Evolutionary conservation across 345 rosid genomes (phyloP).

Genomic region (Aquilaria yunnanensis): DNA sequence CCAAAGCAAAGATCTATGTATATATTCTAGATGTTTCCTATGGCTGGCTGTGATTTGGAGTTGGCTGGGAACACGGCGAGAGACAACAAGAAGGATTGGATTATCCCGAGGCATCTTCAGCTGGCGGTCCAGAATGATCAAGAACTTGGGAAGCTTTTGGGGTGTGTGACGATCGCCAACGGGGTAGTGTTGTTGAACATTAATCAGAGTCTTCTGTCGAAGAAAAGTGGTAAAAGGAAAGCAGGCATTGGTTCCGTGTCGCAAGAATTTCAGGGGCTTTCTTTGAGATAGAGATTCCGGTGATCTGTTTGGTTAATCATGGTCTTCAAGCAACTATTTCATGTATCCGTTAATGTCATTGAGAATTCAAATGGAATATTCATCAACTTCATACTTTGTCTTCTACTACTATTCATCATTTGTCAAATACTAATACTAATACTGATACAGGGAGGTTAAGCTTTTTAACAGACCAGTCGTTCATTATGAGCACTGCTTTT

Average conservation of each 20-base stretch:
- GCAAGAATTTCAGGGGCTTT: slow-evolving; percentile 36
- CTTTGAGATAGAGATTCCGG: not conserved
- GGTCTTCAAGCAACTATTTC: too few relatives aligned
- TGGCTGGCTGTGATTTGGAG: slow-evolving; percentile 25
- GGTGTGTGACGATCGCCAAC: slow-evolving; percentile 67
- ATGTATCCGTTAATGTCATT: too few relatives aligned
- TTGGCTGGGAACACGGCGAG: slow-evolving; percentile 78
- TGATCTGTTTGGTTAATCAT: too few relatives aligned
- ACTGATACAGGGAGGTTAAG: too few relatives aligned
- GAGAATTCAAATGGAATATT: too few relatives aligned
- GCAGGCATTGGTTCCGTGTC: slow-evolving; percentile 65
- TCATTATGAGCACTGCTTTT: too few relatives aligned
- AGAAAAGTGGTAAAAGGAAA: slow-evolving; percentile 49
- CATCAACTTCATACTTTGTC: too few relatives aligned
- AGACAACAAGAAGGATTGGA: slow-evolving; percentile 71
- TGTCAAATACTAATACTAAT: too few relatives aligned
- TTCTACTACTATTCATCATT: too few relatives aligned
- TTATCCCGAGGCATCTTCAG: slow-evolving; percentile 70
- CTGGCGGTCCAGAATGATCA: slow-evolving; percentile 79
- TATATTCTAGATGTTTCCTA: not conserved
- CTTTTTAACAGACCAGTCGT: too few relatives aligned
- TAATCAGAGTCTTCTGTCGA: slow-evolving; percentile 47
- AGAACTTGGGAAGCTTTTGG: slow-evolving; percentile 58
- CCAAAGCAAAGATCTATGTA: not conserved
- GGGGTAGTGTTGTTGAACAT: slow-evolving; percentile 72